These are phyloP conservation scores for Cairneyella variabilis DNA, from an alignment of 495 filamentous ascomycete genomes.

Conservation along the genomic window DNA sequence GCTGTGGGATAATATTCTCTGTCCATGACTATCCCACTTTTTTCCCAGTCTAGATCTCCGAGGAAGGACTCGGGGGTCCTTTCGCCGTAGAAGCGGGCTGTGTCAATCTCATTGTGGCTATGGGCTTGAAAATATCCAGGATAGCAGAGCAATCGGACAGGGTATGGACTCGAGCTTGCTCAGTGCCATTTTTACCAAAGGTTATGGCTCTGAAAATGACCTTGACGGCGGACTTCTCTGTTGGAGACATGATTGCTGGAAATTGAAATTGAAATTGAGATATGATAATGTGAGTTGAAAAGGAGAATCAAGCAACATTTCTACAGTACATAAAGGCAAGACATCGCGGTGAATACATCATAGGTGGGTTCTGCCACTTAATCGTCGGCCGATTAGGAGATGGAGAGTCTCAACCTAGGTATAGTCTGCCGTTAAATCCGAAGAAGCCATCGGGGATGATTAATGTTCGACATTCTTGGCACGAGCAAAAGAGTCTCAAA, in stretches of 20 bases:
- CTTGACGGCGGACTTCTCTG: background rate
- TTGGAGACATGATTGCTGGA: background rate
- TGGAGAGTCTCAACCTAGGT: no score
- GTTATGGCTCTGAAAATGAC: slow-evolving; percentile 27
- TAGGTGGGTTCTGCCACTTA: no score
- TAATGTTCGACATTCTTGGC: no score
- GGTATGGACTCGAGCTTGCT: slow-evolving; percentile 13
- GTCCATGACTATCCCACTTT: slow-evolving; percentile 45
- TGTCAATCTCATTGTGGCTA: slow-evolving; percentile 57
- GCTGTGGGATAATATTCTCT: slow-evolving; percentile 45
- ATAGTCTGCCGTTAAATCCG: no score
- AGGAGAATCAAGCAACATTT: no score
- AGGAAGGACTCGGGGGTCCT: slow-evolving; percentile 49
- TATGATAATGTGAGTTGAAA: no score
- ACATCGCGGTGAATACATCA: no score
- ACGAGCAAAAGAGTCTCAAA: no score
- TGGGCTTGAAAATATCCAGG: slow-evolving; percentile 52
- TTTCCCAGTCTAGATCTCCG: slow-evolving; percentile 41
- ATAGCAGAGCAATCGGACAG: slow-evolving; percentile 21
- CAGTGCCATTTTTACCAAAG: slow-evolving; percentile 17
- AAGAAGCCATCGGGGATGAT: no score
- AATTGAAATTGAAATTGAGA: no score
- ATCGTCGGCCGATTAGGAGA: no score
- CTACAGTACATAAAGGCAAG: no score
- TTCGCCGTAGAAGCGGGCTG: slow-evolving; percentile 47